Percentiles rank a stretch among this genome's conserved stretches.
Conservation (phyloP, 257 asterid species). For the Leptodermis oblonga region DNA sequence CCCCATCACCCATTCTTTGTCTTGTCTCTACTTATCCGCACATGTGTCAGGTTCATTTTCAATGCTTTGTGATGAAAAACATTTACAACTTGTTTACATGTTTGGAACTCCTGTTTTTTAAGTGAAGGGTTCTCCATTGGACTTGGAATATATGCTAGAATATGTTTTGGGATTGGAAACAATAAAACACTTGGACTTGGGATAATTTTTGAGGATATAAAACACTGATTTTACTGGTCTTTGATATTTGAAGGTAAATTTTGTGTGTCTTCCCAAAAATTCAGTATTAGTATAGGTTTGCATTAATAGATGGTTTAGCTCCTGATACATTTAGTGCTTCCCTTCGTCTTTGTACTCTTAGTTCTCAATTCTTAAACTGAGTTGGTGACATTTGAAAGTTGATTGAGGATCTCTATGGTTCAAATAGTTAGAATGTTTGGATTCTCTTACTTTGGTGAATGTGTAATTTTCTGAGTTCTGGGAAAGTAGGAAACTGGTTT, state of each 20-base stretch:
- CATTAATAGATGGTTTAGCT: neutral
- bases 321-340: neutral
- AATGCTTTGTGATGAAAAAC: neutral
- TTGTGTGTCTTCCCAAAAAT: neutral
- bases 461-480: neutral
- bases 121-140: neutral
- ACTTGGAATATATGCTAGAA: neutral
- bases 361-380: neutral
- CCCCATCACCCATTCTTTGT: too few species aligned
- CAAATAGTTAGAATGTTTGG: neutral
- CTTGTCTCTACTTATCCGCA: neutral
- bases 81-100: neutral
- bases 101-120: neutral
- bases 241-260: neutral
- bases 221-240: neutral
- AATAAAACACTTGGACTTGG: neutral
- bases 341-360: neutral
- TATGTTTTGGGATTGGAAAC: neutral
- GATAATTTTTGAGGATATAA: neutral
- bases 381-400: neutral
- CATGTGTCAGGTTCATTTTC: neutral
- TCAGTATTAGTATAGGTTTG: neutral
- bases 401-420: neutral
- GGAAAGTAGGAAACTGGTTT: neutral
- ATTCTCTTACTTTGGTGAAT: neutral